Conservation (phyloP, 768 basidiomycete genomes). For the Boletus rubroflammeus region DNA sequence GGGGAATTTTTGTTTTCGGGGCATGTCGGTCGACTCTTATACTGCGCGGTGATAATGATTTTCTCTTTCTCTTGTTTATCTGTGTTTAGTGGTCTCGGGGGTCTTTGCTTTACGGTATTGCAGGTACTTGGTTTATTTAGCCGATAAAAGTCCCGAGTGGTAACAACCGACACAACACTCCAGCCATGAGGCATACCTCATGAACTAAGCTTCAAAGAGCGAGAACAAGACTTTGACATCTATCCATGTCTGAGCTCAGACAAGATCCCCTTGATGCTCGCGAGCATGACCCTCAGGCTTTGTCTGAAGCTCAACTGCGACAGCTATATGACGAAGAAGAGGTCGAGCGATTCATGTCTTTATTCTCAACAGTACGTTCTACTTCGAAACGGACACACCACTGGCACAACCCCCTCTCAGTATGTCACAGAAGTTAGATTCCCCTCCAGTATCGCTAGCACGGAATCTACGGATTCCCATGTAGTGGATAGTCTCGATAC, state of each 20-base stretch:
- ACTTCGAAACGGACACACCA: background rate
- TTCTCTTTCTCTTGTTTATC: no score
- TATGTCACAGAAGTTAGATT: constrained; percentile 57
- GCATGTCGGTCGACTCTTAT: no score
- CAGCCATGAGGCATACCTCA: no score
- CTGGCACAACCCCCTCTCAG: constrained; percentile 29
- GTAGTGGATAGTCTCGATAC: background rate
- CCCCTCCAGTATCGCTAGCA: constrained; percentile 28
- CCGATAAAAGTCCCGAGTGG: no score
- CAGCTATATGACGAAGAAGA: constrained; percentile 62
- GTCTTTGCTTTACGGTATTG: no score
- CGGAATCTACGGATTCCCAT: constrained; percentile 13
- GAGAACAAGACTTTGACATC: no score
- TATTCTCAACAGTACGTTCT: constrained; percentile 59
- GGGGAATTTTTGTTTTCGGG: no score
- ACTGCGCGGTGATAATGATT: no score
- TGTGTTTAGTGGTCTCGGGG: no score
- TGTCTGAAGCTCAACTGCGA: constrained; percentile 53
- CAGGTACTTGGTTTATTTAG: no score
- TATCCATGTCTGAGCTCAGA: constrained; percentile 11
- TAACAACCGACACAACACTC: no score
- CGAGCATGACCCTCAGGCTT: constrained; percentile 20
- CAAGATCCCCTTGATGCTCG: background rate
- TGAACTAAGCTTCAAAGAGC: no score
- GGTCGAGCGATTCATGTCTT: constrained; percentile 52